Evolutionary conservation across 805 yeast species (phyloP).

Genomic region (Kodamaea kakaduensis): DNA sequence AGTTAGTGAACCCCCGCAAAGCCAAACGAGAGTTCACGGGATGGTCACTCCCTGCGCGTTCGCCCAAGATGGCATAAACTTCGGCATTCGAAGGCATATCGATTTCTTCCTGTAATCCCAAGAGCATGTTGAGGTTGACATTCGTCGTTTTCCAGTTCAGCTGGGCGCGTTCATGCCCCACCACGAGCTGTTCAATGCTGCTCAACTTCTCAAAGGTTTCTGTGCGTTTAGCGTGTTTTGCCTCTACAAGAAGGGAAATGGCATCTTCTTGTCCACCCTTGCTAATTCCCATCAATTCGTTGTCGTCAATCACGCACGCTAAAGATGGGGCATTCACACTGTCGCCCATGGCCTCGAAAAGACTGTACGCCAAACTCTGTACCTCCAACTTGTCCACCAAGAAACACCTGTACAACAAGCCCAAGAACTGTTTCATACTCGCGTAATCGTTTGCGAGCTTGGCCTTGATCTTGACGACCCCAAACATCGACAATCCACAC

Average conservation of each 20-base stretch:
- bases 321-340: constrained; percentile 32
- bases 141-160: constrained; percentile 57
- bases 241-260: constrained; percentile 54
- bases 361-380: constrained; percentile 48
- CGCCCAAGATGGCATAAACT: constrained; percentile 42
- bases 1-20: constrained; percentile 52
- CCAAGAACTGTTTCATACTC: constrained; percentile 46
- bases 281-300: neutral
- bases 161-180: constrained; percentile 23
- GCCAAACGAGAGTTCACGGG: constrained; percentile 63
- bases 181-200: constrained; percentile 38
- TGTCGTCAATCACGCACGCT: constrained; percentile 47
- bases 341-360: constrained; percentile 37
- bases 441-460: constrained; percentile 56
- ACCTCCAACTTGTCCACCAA: constrained; percentile 54
- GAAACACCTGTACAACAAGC: constrained; percentile 51
- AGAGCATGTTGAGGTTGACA: constrained; percentile 47
- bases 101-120: constrained; percentile 49
- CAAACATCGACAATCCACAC: constrained; percentile 59
- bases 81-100: constrained; percentile 43
- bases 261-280: constrained; percentile 33
- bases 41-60: constrained; percentile 55
- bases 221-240: constrained; percentile 56
- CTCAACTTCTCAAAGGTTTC: constrained; percentile 37
- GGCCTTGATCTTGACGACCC: constrained; percentile 52